Evolutionary conservation across 2,329 filamentous ascomycete species (phyloP).

Genomic region (Diplodia seriata): DNA sequence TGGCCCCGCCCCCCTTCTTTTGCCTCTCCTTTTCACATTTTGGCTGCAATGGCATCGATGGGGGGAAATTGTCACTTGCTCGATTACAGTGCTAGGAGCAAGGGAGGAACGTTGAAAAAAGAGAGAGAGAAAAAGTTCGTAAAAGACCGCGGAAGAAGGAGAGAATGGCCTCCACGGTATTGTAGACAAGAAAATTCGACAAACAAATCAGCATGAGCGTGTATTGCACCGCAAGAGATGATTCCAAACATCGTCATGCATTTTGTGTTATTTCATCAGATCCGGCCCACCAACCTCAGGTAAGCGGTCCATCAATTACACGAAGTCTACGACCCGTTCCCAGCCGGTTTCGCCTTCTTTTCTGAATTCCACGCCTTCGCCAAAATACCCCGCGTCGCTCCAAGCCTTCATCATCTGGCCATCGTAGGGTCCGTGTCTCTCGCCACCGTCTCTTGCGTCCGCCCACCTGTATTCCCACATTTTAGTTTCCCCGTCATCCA

Average conservation of each 20-base stretch:
- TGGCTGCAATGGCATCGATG: too few relatives aligned
- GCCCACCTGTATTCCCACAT: conserved; percentile 95
- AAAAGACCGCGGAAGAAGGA: too few relatives aligned
- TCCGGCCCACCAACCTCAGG: conserved; percentile 1
- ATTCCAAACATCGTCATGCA: neutral
- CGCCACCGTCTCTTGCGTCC: conserved; percentile 80
- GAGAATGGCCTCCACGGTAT: too few relatives aligned
- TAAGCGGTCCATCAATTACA: neutral
- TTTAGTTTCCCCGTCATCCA: conserved; percentile 42
- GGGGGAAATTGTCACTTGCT: too few relatives aligned
- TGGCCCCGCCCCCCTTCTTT: too few relatives aligned
- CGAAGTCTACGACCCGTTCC: conserved; percentile 47
- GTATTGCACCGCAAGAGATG: neutral
- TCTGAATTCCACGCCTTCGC: conserved; percentile 74
- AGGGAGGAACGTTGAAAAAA: too few relatives aligned
- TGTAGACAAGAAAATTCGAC: too few relatives aligned
- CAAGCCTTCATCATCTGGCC: conserved; percentile 85
- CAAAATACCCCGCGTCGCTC: conserved; percentile 92
- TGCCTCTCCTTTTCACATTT: too few relatives aligned
- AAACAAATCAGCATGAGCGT: too few relatives aligned
- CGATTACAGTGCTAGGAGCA: too few relatives aligned
- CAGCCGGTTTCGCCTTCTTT: conserved; percentile 52
- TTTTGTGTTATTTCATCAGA: neutral
- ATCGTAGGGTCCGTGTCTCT: conserved; percentile 87
- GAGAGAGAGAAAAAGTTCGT: too few relatives aligned